Percentiles rank a stretch among this genome's conserved stretches.
These are phyloP conservation scores for Panellus pusillus DNA, from an alignment of 768 basidiomycete species.

Conservation along the genomic window DNA sequence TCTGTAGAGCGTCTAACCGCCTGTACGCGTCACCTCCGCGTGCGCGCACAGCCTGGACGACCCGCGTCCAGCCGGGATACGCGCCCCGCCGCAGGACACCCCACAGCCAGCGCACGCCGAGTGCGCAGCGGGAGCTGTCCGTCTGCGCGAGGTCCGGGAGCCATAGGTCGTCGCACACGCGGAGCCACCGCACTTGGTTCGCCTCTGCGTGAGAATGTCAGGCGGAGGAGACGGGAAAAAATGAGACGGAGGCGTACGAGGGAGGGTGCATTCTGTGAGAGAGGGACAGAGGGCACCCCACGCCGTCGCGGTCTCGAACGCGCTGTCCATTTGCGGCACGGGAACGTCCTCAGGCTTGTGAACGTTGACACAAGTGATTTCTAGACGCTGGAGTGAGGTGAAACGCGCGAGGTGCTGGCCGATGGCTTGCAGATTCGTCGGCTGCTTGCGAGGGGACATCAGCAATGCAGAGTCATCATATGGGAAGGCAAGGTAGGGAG, in stretches of 20 bases:
- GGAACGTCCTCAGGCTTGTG: conserved; percentile 29
- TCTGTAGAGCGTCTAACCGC: background rate
- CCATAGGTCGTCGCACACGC: conserved; percentile 19
- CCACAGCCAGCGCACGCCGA: conserved; percentile 13
- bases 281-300: conserved; percentile 39
- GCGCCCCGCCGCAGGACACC: background rate
- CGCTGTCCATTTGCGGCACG: conserved; percentile 32
- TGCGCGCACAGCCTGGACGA: conserved; percentile 6
- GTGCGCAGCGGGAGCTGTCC: background rate
- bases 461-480: background rate
- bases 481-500: background rate
- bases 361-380: conserved; percentile 33
- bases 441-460: background rate
- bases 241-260: conserved; percentile 29
- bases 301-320: conserved; percentile 35
- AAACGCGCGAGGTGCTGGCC: conserved; percentile 30
- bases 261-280: conserved; percentile 35
- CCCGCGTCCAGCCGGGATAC: conserved; percentile 13
- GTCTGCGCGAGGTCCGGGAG: conserved; percentile 8
- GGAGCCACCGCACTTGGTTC: conserved; percentile 10
- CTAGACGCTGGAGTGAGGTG: conserved; percentile 31
- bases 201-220: conserved; percentile 7
- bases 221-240: background rate
- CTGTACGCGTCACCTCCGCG: background rate
- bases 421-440: conserved; percentile 31